Evolutionary conservation across 2,329 filamentous ascomycete species (phyloP), one percentile per base, ranked within the genome.

Genomic region (Tolypocladium paradoxum): DNA sequence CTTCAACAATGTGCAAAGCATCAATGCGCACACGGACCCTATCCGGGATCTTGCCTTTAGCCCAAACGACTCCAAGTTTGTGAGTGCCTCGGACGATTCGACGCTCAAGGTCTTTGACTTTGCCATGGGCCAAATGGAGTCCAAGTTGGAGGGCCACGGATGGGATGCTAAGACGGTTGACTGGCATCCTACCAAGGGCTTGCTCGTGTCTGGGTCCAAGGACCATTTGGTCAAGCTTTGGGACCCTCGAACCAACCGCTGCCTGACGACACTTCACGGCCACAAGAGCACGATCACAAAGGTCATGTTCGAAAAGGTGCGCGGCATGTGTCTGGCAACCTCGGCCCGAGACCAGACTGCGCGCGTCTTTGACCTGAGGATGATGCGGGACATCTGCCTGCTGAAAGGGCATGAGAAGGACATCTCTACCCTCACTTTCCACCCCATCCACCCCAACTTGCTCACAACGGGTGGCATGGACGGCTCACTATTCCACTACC

Each of bases 161-260:
- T 99, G 93, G 93, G 93, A 99, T 66, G 91, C 90, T 22, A 97
- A 97, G 70, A 89, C 85, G 51, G 95, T 95, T 54, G 92, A 99
- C 67, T 99, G 93, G 93, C 93, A 99, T 73, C 91, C 92, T 1
- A 88, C 86, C 22, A 97, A 96, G 72, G 93, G 93, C 1, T 73
- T 99, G 5, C 79, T 99, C 34, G 92, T 96, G 4, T 97, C 93
- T 1, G 93, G 93, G 37, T 97, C 92, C 12, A 99, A 99, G 72
- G 93, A 99, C 65, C 92, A 99, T 69, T 77, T 95, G 57, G 90
- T 99, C 64, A 97, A 97, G 69, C 83, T 99, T 45, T 99, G 93
- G 93, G 93, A 99, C 68, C 93, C 93, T n/a, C 82, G 93, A 53
- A 92, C 86, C 6, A 85, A 88, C 36, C 85, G 90, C 45, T 96